Base-by-base conservation (phyloP, 805 yeast species). In the Saturnispora saitoi region DNA sequence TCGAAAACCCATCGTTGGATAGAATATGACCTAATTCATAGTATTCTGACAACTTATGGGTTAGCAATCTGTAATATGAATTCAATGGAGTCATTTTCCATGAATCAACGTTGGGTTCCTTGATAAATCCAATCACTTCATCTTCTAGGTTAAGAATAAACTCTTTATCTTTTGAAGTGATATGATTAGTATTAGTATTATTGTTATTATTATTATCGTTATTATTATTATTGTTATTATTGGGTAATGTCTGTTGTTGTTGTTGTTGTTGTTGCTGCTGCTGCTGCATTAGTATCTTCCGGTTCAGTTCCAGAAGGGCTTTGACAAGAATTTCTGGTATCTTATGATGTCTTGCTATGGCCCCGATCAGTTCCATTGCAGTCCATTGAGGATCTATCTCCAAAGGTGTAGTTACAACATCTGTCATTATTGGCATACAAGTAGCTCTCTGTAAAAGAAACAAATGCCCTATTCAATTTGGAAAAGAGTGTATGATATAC, bases 11-110 rank as follows among this genome's bases (percentile, higher is more conserved):
- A 51, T 74, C 80, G 54, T 72, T 76, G 11, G 77, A 65, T 41
- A 73, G 54, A 8, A 71, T 72, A 57, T 84, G 90, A 39, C 79
- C 80, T 48, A 83, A 61, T 22, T 70, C 67, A 57, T 82, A 81
- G 59, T 81, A 82, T 34, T 79, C 83, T 4, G 89, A 86, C 32
- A 83, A 66, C 54, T 82, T 84, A 62, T 85, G 90, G 0, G 83
- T 73, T 47, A 85, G 64, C 42, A 85, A 66, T 54, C 91, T 67
- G 54, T 78, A 80, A 60, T 80, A 84, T 2, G 88, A 80, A 61
- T 84, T 84, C 73, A 79, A 73, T 6, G 84, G 76, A 36, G 69
- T 69, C 58, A 77, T 58, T 53, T 70, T 65, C 70, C 67, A 56
- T 29, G 73, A 62, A 59, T 70, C 54, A 63, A 70, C 56, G 58